A percentile compares a stretch with the other conserved stretches of the same genome.
These are phyloP conservation scores for Sanguinoderma infundibulare DNA, from an alignment of 1,284 basidiomycete species.

Conservation along the genomic window DNA sequence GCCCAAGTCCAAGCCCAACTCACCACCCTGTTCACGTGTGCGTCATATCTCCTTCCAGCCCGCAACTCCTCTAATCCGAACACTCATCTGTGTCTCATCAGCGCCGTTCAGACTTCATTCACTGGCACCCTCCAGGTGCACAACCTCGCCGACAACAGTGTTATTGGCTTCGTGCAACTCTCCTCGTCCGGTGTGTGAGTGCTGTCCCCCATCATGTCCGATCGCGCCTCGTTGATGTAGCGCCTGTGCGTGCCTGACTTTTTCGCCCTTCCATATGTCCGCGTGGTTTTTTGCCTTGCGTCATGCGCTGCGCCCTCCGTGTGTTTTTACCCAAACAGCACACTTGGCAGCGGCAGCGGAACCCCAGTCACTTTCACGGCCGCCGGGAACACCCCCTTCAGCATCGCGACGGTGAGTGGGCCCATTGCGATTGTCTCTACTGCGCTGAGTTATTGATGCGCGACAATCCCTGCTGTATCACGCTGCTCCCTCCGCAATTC, in stretches of 20 bases:
- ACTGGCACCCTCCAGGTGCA: slow-evolving; percentile 20
- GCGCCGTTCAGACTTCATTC: slow-evolving; percentile 8
- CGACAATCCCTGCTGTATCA: background rate
- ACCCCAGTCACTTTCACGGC: slow-evolving; percentile 16
- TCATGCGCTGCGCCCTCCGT: too few relatives aligned
- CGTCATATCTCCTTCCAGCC: background rate
- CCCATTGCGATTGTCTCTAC: background rate
- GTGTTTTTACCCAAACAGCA: slow-evolving; percentile 7
- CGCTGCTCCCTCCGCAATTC: background rate
- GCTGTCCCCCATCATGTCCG: background rate
- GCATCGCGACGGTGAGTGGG: slow-evolving; percentile 15
- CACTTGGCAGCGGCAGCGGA: slow-evolving; percentile 8
- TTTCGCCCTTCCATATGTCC: background rate
- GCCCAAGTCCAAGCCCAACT: slow-evolving; percentile 19
- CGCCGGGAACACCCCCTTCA: slow-evolving; percentile 14
- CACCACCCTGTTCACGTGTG: slow-evolving; percentile 1
- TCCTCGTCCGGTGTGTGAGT: slow-evolving; percentile 26
- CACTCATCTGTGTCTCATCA: background rate
- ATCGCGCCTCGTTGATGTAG: slow-evolving; percentile 10
- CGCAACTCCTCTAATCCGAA: background rate
- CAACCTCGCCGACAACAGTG: slow-evolving; percentile 1
- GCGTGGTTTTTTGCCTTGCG: too few relatives aligned
- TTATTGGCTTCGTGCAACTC: slow-evolving; percentile 17
- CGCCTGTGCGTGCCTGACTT: slow-evolving; percentile 20
- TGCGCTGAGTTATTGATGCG: background rate